Base-by-base conservation (phyloP, 345 rosid species). In the Leavenworthia alabamica region DNA sequence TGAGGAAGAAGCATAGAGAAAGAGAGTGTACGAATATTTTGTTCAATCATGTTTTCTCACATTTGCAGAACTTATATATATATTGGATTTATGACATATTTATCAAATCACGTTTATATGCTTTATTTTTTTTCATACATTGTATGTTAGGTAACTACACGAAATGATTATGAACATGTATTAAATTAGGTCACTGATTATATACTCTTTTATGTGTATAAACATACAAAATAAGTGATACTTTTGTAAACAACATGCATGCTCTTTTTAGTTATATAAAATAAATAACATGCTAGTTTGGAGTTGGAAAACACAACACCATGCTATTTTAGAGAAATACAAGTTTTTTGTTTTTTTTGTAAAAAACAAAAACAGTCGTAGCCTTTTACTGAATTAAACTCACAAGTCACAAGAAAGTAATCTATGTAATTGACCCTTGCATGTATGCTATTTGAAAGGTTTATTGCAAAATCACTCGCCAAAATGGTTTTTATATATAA, bases 41-140 rank as follows among this genome's bases (percentile, higher is more conserved):
- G 27, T 57, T 37, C 55, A 55, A 43, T 16, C 10, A 3, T 42
- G 7, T 55, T 65, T 65, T 65, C 55, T 22, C 62, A 15, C 20
- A 31, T 11, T 11, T 41, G 24, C 59, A 28, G 14, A 8, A 6
- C 23, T 15, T 54, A 26, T 54, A 44, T 42, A 11, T 54, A 26
- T 54, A 44, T 42, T 54, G 13, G 44, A 22, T 55, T 55, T 55
- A n/a, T 19, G n/a, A 17, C 4, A 4, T 11, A 59, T 23, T 23
- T 26, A 4, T 11, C 46, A 23, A 32, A 44, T 27, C n/a, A 56
- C 15, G 35, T 45, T 12, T 35, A 35, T 15, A 55, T 44, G 12
- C 33, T 50, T 47, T n/a, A 14, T 16, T 44, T 54, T 0, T 22
- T 44, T 44, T 29, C 39, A 44, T 28, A 32, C 28, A 44, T 31